These are phyloP conservation scores for Trichosporon asahii DNA, from an alignment of 1,284 basidiomycete genomes.

Conservation along the genomic window DNA sequence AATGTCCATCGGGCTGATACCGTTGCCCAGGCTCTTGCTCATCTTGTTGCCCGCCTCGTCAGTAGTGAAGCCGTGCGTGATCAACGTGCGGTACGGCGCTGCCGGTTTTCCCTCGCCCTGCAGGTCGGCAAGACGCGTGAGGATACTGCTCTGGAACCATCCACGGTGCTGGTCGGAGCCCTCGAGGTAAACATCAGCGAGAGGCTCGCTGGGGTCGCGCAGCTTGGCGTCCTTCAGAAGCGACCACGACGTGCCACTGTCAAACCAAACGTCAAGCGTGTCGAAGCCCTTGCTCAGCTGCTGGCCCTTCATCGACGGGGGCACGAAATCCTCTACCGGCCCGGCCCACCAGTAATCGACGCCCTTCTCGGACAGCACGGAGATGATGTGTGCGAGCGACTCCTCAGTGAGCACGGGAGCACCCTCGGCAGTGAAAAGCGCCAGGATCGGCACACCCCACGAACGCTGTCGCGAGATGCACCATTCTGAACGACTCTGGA, in stretches of 20 bases:
- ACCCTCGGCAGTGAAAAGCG: constrained; percentile 70
- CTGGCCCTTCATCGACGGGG: constrained; percentile 56
- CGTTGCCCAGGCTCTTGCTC: constrained; percentile 96
- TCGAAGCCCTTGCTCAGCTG: constrained; percentile 75
- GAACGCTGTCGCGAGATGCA: constrained; percentile 97
- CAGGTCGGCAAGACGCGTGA: constrained; percentile 64
- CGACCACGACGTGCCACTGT: constrained; percentile 94
- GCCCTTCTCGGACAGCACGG: constrained; percentile 68
- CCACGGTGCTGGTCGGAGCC: constrained; percentile 97
- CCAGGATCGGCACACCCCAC: constrained; percentile 97
- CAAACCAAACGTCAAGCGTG: constrained; percentile 99
- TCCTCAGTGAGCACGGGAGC: constrained; percentile 64
- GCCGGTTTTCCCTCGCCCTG: constrained; percentile 12
- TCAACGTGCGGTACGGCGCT: constrained; percentile 72
- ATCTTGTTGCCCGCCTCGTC: constrained; percentile 92
- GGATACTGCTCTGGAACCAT: constrained; percentile 95
- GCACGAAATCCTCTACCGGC: constrained; percentile 75
- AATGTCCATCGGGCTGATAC: constrained; percentile 77
- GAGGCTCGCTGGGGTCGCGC: constrained; percentile 43
- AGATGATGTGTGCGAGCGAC: constrained; percentile 74
- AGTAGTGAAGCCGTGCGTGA: constrained; percentile 96
- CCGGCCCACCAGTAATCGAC: constrained; percentile 89
- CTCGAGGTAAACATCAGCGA: constrained; percentile 88
- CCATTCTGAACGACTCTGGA: constrained; percentile 91
- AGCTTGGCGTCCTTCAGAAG: constrained; percentile 56